Percentiles rank a stretch among this genome's conserved stretches.
phyloP scores from a whole-genome alignment of 2,329 filamentous ascomycete species.

The Venturiaceae sp. region DNA sequence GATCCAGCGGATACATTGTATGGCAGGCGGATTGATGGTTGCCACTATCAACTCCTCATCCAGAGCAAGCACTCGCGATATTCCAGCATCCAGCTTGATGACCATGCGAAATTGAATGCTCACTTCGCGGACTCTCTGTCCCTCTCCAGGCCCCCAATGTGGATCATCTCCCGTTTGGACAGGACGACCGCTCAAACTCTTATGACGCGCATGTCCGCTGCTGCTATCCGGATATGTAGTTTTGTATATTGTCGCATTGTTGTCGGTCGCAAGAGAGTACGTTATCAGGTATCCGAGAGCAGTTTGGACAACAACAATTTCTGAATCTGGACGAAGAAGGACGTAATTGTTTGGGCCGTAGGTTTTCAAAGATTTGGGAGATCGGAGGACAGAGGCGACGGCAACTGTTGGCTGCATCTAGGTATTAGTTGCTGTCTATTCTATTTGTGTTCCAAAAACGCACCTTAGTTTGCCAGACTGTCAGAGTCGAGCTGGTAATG shows the following conservation, averaged over 20 bases:
- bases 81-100: conserved; percentile 94
- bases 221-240: conserved; percentile 58
- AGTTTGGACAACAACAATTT: conserved; percentile 86
- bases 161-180: conserved; percentile 14
- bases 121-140: conserved; percentile 71
- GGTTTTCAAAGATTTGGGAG: conserved; percentile 63
- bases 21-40: conserved; percentile 82
- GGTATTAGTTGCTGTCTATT: neutral
- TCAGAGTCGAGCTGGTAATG: conserved; percentile 74
- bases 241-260: conserved; percentile 74
- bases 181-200: conserved; percentile 31
- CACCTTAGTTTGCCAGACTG: conserved; percentile 96
- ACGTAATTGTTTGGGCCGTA: conserved; percentile 83
- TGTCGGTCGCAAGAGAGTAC: conserved; percentile 81
- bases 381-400: conserved; percentile 76
- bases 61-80: conserved; percentile 75
- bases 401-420: conserved; percentile 69
- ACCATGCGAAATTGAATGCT: conserved; percentile 93
- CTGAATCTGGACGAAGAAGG: conserved; percentile 80
- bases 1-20: conserved; percentile 94
- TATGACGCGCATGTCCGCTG: conserved; percentile 35
- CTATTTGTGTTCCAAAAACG: conserved; percentile 13
- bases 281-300: conserved; percentile 81
- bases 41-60: conserved; percentile 91
- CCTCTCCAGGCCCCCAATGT: conserved; percentile 65